Percentiles rank a stretch among this genome's conserved stretches.
Evolutionary conservation across 2,329 filamentous ascomycete species (phyloP).

Genomic region (Colletotrichum simmondsii): DNA sequence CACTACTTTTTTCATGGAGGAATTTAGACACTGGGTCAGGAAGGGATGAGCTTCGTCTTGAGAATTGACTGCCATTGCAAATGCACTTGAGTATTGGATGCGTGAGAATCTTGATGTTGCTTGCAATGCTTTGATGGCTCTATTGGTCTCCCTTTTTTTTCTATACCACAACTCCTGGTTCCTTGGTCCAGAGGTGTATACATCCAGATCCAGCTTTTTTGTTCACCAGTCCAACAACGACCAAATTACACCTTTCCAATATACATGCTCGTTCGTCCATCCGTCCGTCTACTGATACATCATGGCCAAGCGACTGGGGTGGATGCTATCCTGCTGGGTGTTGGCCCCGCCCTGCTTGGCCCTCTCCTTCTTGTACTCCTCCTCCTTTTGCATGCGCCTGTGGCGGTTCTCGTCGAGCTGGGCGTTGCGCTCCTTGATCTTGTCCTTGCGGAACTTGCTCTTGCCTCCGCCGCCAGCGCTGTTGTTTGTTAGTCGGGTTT

Average conservation of each 20-base stretch:
- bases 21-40: slow-evolving; percentile 25
- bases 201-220: background rate
- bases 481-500: slow-evolving; percentile 15
- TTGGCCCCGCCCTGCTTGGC: slow-evolving; percentile 37
- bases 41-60: slow-evolving; percentile 29
- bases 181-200: background rate
- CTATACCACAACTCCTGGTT: slow-evolving; percentile 1
- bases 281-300: slow-evolving; percentile 33
- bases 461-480: slow-evolving; percentile 89
- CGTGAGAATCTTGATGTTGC: slow-evolving; percentile 7
- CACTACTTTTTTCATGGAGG: slow-evolving; percentile 23
- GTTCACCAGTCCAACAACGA: background rate
- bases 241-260: background rate
- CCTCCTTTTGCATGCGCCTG: slow-evolving; percentile 59
- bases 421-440: slow-evolving; percentile 86
- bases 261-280: background rate
- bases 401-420: slow-evolving; percentile 78
- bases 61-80: slow-evolving; percentile 33
- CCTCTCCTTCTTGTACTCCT: slow-evolving; percentile 49
- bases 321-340: slow-evolving; percentile 52
- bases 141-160: background rate
- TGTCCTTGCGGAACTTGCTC: slow-evolving; percentile 75
- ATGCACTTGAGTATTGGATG: slow-evolving; percentile 12
- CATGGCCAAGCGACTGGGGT: slow-evolving; percentile 61
- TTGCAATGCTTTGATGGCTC: background rate